Evolutionary conservation across 129 eudicot genomes (phyloP).

Genomic region (Helichrysum umbraculigerum): DNA sequence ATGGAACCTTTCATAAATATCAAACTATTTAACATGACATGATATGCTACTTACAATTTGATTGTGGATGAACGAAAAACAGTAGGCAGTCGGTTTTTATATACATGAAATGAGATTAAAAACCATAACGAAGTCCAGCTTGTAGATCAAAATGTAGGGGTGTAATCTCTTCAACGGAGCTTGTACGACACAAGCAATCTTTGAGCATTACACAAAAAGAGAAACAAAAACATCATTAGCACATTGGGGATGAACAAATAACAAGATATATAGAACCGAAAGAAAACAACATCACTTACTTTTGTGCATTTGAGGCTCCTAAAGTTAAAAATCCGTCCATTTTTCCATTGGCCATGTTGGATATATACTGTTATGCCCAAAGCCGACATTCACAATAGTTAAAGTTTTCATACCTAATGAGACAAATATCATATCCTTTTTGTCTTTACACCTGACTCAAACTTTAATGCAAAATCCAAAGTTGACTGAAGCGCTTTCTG

Average conservation of each 20-base stretch:
- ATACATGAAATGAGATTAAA: not conserved
- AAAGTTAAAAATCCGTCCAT: slow-evolving; percentile 9
- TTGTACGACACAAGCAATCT: not conserved
- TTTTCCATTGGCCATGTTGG: not conserved
- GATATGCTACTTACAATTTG: slow-evolving; percentile 15
- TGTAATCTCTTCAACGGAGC: not conserved
- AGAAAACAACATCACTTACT: not conserved
- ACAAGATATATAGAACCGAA: not conserved
- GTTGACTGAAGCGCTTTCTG: slow-evolving; percentile 59
- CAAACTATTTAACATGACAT: too few species aligned
- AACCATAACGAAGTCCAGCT: not conserved
- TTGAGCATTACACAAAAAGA: not conserved
- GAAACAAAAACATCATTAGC: too few species aligned
- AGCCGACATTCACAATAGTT: slow-evolving; percentile 22
- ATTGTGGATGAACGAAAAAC: not conserved
- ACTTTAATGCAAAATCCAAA: slow-evolving; percentile 64
- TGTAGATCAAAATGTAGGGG: not conserved
- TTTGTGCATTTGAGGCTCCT: not conserved
- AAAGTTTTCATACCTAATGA: slow-evolving; percentile 22
- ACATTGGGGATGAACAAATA: too few species aligned
- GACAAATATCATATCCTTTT: slow-evolving; percentile 3
- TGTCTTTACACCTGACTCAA: slow-evolving; percentile 49
- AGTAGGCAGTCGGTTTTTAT: not conserved
- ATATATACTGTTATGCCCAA: not conserved
- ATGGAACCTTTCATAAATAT: too few species aligned